phyloP scores from a whole-genome alignment of 768 basidiomycete species.

The Pholiota microspora region DNA sequence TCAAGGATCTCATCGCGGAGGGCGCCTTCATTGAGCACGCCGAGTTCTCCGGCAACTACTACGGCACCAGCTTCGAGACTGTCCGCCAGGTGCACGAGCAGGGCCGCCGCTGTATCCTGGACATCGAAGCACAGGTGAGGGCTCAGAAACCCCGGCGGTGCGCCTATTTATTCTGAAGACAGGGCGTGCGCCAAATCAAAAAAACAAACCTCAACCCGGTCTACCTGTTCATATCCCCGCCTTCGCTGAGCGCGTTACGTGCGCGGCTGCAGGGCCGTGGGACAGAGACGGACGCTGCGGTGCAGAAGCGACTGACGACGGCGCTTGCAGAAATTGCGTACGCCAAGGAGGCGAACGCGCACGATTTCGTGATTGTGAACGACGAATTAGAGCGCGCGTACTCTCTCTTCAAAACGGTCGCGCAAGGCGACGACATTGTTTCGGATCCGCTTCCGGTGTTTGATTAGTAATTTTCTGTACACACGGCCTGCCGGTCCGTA shows the following conservation, averaged over 20 bases:
- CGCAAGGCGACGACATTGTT: constrained; percentile 60
- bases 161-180: constrained; percentile 15
- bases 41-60: constrained; percentile 88
- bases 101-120: constrained; percentile 85
- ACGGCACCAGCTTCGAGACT: constrained; percentile 87
- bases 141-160: not conserved
- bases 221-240: constrained; percentile 91
- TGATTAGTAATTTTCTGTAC: too few species aligned
- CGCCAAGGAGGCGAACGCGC: constrained; percentile 70
- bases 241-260: constrained; percentile 69
- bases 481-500: too few species aligned
- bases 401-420: constrained; percentile 68
- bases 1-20: constrained; percentile 64
- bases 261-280: constrained; percentile 74
- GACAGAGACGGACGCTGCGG: constrained; percentile 74
- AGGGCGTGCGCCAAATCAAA: constrained; percentile 95
- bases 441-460: constrained; percentile 69
- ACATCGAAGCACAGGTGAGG: constrained; percentile 92
- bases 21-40: constrained; percentile 92
- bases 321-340: constrained; percentile 82
- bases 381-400: constrained; percentile 87
- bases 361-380: constrained; percentile 87
- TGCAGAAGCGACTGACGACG: constrained; percentile 72
- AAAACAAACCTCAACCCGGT: constrained; percentile 77
- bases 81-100: constrained; percentile 63